phyloP scores from a whole-genome alignment of 257 asterid species.

The Jacaranda mimosifolia region DNA sequence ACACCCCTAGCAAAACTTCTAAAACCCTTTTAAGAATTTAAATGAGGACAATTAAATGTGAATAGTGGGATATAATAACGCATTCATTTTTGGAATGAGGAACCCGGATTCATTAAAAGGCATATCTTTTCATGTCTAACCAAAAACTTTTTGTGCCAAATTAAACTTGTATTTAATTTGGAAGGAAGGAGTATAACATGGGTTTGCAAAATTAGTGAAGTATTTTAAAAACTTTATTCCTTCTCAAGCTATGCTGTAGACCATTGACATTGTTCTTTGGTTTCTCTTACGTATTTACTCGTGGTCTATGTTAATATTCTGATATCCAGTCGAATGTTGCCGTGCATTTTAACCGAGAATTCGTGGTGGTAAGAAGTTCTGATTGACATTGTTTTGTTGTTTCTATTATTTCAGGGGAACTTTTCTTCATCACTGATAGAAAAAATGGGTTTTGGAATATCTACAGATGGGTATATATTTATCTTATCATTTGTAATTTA shows the following conservation, averaged over 20 bases:
- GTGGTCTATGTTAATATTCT: not conserved
- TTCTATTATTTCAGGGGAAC: conserved; percentile 75
- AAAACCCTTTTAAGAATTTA: not conserved
- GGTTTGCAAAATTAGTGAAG: too few species aligned
- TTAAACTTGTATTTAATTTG: too few species aligned
- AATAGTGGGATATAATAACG: not conserved
- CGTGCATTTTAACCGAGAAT: conserved; percentile 19
- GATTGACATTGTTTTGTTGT: conserved; percentile 28
- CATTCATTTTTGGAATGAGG: too few species aligned
- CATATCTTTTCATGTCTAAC: too few species aligned
- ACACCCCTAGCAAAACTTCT: not conserved
- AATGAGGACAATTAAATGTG: not conserved
- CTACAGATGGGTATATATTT: conserved; percentile 77
- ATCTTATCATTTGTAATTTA: too few species aligned
- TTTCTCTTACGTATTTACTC: conserved; percentile 3
- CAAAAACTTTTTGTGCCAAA: too few species aligned
- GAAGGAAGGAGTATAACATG: too few species aligned
- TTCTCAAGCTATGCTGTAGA: too few species aligned
- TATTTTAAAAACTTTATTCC: too few species aligned
- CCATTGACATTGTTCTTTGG: not conserved
- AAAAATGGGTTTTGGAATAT: conserved; percentile 94
- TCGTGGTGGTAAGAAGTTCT: not conserved
- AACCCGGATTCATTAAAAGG: too few species aligned
- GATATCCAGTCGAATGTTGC: not conserved
- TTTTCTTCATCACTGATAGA: conserved; percentile 89